Evolutionary conservation across 1,139 yeast species (phyloP), one percentile per base, ranked within the genome.

Genomic region (Pichia sp.): DNA sequence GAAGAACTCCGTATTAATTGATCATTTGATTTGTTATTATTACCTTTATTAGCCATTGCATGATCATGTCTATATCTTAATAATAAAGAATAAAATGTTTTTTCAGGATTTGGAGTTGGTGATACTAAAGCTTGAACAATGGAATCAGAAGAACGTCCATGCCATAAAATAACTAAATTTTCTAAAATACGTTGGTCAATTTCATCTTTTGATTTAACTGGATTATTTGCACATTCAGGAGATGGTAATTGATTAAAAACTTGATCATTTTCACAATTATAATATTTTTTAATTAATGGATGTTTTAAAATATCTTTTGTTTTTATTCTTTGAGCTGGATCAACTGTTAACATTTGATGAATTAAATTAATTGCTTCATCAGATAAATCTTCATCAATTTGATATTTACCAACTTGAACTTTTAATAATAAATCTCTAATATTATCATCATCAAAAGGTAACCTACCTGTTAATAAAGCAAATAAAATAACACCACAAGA

Each of bases 391-490:
- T 76, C 75, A 25, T 97, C 97, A 86, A 92, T 88, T 47, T 76
- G 74, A 64, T 81, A 92, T 59, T 79, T 78, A 32, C 98, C 99
- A 51, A 82, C 81, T 69, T 92, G 97, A 34, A 92, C 98, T 65
- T 92, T 92, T 58, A 88, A 71, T 42, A 94, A 73, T 53, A 92
- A 72, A 58, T 83, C 83, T 57, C 97, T 76, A 56, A 92, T 89
- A 65, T 89, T 89, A 60, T 89, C 97, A 67, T 92, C 97, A 67
- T 92, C 98, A 66, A 94, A 94, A 1, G 98, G 98, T 54, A 92
- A 73, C 66, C 92, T 92, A 36, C 98, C 98, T 0, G 97, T 90
- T 49, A 92, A 74, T 47, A 92, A 72, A 1, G 98, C 98, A 70
- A 88, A 92, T 46, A 92, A 71, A 48, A 92, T 92, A 57, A 92